A percentile compares a stretch with the other conserved stretches of the same genome.
phyloP scores from a whole-genome alignment of 257 asterid species.

The Capsicum chinense region DNA sequence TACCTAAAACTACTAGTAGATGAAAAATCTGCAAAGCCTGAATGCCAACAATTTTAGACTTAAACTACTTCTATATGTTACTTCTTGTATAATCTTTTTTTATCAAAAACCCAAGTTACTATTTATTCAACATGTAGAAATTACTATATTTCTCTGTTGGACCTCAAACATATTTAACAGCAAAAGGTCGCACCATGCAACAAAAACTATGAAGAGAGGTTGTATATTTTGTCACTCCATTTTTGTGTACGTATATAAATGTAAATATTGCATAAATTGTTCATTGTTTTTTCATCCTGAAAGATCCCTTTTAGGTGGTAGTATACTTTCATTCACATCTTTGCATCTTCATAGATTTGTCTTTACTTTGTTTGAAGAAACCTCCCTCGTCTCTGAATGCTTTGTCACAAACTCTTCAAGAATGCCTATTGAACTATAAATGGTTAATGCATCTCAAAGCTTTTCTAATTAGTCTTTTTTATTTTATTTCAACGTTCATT shows the following conservation, averaged over 20 bases:
- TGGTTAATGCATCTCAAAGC: no score
- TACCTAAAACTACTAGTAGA: no score
- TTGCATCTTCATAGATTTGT: conserved; percentile 50
- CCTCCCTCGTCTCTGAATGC: conserved; percentile 72
- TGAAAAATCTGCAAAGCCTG: no score
- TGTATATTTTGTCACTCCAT: neutral
- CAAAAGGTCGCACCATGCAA: no score
- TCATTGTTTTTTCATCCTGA: neutral
- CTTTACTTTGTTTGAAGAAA: conserved; percentile 64
- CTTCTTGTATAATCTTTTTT: no score
- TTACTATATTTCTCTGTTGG: neutral
- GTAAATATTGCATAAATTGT: neutral
- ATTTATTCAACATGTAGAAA: neutral
- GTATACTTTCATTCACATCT: neutral
- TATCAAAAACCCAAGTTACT: neutral
- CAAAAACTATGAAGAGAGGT: neutral
- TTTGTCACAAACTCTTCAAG: conserved; percentile 88
- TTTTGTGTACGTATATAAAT: neutral
- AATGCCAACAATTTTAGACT: no score
- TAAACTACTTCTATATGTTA: no score
- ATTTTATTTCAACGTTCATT: no score
- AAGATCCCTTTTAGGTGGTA: neutral
- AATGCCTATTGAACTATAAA: no score
- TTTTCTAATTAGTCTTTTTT: no score
- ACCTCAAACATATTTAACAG: neutral